These are phyloP conservation scores for Pilatotrama ljubarskyi DNA, from an alignment of 768 basidiomycete genomes.

Conservation along the genomic window DNA sequence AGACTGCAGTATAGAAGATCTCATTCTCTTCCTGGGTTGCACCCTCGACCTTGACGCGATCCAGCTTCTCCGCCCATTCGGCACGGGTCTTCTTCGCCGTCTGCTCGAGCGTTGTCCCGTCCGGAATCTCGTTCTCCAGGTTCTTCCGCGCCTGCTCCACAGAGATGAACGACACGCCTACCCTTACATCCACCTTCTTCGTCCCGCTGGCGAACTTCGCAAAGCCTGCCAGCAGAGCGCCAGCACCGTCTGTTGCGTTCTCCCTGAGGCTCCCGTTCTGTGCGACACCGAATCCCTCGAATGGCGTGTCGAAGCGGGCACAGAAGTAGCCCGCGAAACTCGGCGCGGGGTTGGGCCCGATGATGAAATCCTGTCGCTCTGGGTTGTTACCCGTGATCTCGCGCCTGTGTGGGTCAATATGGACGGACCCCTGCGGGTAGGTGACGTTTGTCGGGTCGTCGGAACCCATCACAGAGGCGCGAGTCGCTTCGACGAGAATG, in stretches of 20 bases:
- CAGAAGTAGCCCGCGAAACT: slow-evolving; percentile 51
- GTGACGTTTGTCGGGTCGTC: slow-evolving; percentile 48
- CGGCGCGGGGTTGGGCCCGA: slow-evolving; percentile 48
- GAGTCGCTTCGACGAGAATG: slow-evolving; percentile 65
- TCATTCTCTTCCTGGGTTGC: slow-evolving; percentile 34
- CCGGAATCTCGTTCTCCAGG: slow-evolving; percentile 41
- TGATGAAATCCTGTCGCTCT: slow-evolving; percentile 72
- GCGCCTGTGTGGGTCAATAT: slow-evolving; percentile 40
- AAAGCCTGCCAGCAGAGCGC: slow-evolving; percentile 52
- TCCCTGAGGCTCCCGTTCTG: slow-evolving; percentile 42
- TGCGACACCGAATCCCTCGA: slow-evolving; percentile 49
- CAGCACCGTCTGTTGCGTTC: slow-evolving; percentile 36
- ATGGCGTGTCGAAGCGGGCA: slow-evolving; percentile 53
- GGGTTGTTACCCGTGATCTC: slow-evolving; percentile 66
- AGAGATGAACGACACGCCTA: slow-evolving; percentile 77
- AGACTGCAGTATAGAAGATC: slow-evolving; percentile 60
- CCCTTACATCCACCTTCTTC: slow-evolving; percentile 49
- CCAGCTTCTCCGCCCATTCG: slow-evolving; percentile 44
- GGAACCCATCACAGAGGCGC: slow-evolving; percentile 60
- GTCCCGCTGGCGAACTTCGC: slow-evolving; percentile 41
- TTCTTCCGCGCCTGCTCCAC: slow-evolving; percentile 53
- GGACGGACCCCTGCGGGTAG: slow-evolving; percentile 53
- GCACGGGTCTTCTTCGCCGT: slow-evolving; percentile 37
- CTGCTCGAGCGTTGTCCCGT: slow-evolving; percentile 39
- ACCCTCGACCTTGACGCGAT: slow-evolving; percentile 37